Percentiles rank a stretch among this genome's conserved stretches.
Evolutionary conservation across 352 stramenopile species (phyloP).

Genomic region (Globisporangium okanoganense): DNA sequence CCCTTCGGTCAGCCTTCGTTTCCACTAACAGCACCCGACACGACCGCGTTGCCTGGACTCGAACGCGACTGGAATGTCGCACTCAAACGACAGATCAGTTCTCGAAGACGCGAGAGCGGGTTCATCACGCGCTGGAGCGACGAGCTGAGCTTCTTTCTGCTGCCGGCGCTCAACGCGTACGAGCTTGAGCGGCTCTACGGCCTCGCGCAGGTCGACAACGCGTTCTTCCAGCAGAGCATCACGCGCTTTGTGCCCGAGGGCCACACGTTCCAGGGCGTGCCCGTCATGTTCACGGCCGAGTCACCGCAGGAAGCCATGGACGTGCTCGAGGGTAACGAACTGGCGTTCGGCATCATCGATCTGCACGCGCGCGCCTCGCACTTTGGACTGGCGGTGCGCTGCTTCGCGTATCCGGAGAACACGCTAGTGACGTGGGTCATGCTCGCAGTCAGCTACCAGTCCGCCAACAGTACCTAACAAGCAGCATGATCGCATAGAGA

Average conservation of each 20-base stretch:
- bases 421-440: slow-evolving; percentile 77
- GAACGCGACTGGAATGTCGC: slow-evolving; percentile 48
- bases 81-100: slow-evolving; percentile 38
- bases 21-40: slow-evolving; percentile 29
- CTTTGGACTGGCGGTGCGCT: slow-evolving; percentile 70
- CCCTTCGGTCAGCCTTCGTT: slow-evolving; percentile 27
- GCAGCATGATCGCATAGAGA: too few relatives aligned
- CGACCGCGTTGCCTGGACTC: slow-evolving; percentile 19
- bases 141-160: slow-evolving; percentile 71
- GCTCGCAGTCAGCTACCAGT: slow-evolving; percentile 71
- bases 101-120: slow-evolving; percentile 36
- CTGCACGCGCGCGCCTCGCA: slow-evolving; percentile 53
- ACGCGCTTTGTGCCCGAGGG: slow-evolving; percentile 72
- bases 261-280: slow-evolving; percentile 87
- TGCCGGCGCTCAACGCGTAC: slow-evolving; percentile 85
- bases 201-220: slow-evolving; percentile 63
- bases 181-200: slow-evolving; percentile 78
- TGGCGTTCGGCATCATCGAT: slow-evolving; percentile 56
- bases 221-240: slow-evolving; percentile 81
- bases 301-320: slow-evolving; percentile 31
- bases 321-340: slow-evolving; percentile 36
- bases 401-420: slow-evolving; percentile 78
- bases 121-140: slow-evolving; percentile 72
- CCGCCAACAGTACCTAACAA: slow-evolving; percentile 4
- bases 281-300: slow-evolving; percentile 47